These are phyloP conservation scores for Fusarium longipes DNA, from an alignment of 2,329 filamentous ascomycete species.

Conservation along the genomic window DNA sequence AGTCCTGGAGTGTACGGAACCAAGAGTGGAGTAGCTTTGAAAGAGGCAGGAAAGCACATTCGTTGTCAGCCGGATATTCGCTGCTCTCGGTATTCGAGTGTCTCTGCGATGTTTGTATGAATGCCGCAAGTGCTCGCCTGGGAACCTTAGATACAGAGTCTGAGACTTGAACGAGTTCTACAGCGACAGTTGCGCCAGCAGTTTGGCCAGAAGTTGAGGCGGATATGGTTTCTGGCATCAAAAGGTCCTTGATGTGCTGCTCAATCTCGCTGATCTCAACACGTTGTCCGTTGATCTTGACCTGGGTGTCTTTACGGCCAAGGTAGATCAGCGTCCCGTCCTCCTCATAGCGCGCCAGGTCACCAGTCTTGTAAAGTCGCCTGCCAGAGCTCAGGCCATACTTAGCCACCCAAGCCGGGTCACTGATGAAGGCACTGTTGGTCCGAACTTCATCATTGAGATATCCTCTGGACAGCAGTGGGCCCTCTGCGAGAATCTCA, in stretches of 20 bases:
- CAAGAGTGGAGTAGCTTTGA: conserved; percentile 3
- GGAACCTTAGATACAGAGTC: conserved; percentile 5
- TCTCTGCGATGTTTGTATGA: conserved; percentile 4
- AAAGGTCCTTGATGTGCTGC: conserved; percentile 1
- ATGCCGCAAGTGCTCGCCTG: conserved; percentile 6
- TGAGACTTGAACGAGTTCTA: conserved; percentile 9
- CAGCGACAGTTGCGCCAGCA: conserved; percentile 4
- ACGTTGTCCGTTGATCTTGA: conserved; percentile 68
- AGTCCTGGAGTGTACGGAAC: conserved; percentile 9
- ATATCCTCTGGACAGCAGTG: conserved; percentile 11
- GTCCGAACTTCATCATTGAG: conserved; percentile 13
- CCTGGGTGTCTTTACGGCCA: conserved; percentile 48
- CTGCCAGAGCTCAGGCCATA: conserved; percentile 13
- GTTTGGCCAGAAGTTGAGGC: conserved; percentile 1
- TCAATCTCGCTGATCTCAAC: conserved; percentile 57
- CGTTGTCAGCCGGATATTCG: conserved; percentile 6
- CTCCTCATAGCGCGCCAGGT: conserved; percentile 10
- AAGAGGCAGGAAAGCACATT: conserved; percentile 6
- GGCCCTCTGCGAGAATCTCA: conserved; percentile 11
- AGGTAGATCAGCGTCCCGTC: conserved; percentile 48
- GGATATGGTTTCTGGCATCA: conserved; percentile 3
- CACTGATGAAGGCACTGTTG: conserved; percentile 12
- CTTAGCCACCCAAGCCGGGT: conserved; percentile 8
- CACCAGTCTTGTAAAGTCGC: conserved; percentile 14
- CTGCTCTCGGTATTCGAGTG: conserved; percentile 2